A percentile compares a stretch with the other conserved stretches of the same genome.
Conservation (phyloP, 345 rosid genomes). For the Brassica cretica region DNA sequence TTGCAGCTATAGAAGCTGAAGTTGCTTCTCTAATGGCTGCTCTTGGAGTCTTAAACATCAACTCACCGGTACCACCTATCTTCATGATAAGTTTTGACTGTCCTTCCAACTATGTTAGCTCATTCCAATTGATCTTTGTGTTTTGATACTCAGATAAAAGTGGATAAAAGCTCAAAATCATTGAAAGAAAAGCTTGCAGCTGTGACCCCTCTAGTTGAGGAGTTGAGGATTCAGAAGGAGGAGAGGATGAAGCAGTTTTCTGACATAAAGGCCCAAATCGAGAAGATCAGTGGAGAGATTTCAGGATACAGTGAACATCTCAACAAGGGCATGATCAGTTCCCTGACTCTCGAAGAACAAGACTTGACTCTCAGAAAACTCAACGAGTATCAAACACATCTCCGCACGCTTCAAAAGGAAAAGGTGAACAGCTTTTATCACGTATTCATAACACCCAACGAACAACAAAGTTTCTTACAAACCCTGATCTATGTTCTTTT, state of each 20-base stretch:
- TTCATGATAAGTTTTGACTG: neutral
- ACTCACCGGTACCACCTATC: constrained; percentile 54
- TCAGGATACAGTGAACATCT: constrained; percentile 59
- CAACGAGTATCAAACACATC: constrained; percentile 75
- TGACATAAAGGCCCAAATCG: constrained; percentile 71
- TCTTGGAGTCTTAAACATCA: constrained; percentile 73
- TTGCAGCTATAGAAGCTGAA: constrained; percentile 94
- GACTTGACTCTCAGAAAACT: constrained; percentile 86
- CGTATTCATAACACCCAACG: neutral
- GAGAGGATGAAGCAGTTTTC: constrained; percentile 78
- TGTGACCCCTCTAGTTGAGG: constrained; percentile 74
- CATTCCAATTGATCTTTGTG: neutral
- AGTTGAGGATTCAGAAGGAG: constrained; percentile 73
- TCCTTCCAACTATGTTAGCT: neutral
- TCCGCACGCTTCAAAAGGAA: constrained; percentile 77
- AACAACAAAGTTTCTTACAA: neutral
- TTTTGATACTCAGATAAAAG: constrained; percentile 47
- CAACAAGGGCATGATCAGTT: constrained; percentile 41
- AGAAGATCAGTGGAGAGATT: constrained; percentile 79
- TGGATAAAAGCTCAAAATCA: constrained; percentile 57
- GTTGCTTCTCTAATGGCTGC: constrained; percentile 88
- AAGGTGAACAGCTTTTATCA: constrained; percentile 50
- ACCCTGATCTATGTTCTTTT: constrained; percentile 8
- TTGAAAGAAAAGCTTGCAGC: constrained; percentile 80
- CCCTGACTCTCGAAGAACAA: constrained; percentile 63